A percentile compares a stretch with the other conserved stretches of the same genome.
Evolutionary conservation across 164 flowering plant species (phyloP).

Genomic region (Chimonanthus praecox): DNA sequence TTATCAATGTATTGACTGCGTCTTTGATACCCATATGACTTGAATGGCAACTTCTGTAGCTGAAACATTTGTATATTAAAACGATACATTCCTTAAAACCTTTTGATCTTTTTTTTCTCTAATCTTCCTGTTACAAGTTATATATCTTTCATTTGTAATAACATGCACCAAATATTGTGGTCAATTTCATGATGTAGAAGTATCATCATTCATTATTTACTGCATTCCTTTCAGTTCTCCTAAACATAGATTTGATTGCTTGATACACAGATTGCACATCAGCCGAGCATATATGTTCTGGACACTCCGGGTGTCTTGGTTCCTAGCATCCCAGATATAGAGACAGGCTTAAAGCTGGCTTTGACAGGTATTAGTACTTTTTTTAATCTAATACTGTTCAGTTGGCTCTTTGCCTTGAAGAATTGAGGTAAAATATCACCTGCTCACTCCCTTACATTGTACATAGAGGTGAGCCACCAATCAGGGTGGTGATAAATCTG

Average conservation of each 20-base stretch:
- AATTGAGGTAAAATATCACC: too few species aligned
- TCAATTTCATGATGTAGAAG: not conserved
- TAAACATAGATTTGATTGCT: conserved; percentile 5
- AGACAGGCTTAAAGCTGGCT: conserved; percentile 89
- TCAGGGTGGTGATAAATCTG: too few species aligned
- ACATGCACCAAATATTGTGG: not conserved
- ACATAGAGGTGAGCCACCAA: too few species aligned
- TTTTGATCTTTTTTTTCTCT: too few species aligned
- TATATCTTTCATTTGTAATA: too few species aligned
- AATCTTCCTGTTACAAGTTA: not conserved
- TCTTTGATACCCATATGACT: too few species aligned
- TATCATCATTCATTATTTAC: not conserved
- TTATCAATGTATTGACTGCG: too few species aligned
- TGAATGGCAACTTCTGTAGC: too few species aligned
- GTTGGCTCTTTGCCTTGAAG: too few species aligned
- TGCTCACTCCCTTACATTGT: too few species aligned
- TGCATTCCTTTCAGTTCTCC: not conserved
- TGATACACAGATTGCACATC: conserved; percentile 80
- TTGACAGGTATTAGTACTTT: conserved; percentile 48
- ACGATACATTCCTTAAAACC: too few species aligned
- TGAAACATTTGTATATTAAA: too few species aligned
- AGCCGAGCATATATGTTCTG: conserved; percentile 90
- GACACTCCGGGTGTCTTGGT: conserved; percentile 95
- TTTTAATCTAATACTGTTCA: not conserved
- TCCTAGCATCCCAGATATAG: conserved; percentile 85